These are phyloP conservation scores for Pseudogymnoascus destructans DNA, from an alignment of 2,329 filamentous ascomycete species.

Conservation along the genomic window DNA sequence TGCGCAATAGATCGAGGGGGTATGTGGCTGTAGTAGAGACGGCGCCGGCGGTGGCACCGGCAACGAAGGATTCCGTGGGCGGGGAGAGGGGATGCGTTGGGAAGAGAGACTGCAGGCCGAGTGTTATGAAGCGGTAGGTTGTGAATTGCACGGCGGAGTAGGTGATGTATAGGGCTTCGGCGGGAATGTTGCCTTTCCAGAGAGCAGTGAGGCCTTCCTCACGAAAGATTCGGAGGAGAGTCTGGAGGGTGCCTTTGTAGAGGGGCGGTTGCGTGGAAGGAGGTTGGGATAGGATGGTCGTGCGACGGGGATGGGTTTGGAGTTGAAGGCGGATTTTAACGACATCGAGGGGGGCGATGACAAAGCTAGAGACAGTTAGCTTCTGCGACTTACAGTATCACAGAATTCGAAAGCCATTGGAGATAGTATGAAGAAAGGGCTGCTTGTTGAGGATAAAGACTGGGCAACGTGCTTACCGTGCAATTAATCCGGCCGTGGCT, in stretches of 20 bases:
- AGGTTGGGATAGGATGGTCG: conserved; percentile 44
- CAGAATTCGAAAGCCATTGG: neutral
- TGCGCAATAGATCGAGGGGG: conserved; percentile 83
- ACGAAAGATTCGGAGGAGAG: conserved; percentile 60
- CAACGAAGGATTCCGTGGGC: conserved; percentile 64
- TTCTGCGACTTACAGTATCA: conserved; percentile 9
- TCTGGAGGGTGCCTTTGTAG: conserved; percentile 67
- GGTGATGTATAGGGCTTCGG: conserved; percentile 84
- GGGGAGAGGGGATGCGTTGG: conserved; percentile 40
- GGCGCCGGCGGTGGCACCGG: conserved; percentile 72
- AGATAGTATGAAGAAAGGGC: neutral
- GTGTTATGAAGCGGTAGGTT: conserved; percentile 63
- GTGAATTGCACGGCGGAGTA: conserved; percentile 88
- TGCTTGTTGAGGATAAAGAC: neutral
- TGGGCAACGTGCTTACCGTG: conserved; percentile 43
- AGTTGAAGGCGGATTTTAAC: conserved; percentile 96
- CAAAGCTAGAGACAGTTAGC: conserved; percentile 46
- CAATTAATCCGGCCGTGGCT: conserved; percentile 69
- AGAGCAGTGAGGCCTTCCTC: conserved; percentile 76
- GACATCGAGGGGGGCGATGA: conserved; percentile 90
- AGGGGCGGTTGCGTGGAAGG: conserved; percentile 38
- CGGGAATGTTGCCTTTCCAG: conserved; percentile 97
- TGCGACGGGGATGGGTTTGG: conserved; percentile 61
- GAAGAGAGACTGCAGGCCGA: conserved; percentile 40
- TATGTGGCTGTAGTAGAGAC: conserved; percentile 76